Evolutionary conservation across 1,284 basidiomycete species (phyloP).

Genomic region (Malassezia restricta): DNA sequence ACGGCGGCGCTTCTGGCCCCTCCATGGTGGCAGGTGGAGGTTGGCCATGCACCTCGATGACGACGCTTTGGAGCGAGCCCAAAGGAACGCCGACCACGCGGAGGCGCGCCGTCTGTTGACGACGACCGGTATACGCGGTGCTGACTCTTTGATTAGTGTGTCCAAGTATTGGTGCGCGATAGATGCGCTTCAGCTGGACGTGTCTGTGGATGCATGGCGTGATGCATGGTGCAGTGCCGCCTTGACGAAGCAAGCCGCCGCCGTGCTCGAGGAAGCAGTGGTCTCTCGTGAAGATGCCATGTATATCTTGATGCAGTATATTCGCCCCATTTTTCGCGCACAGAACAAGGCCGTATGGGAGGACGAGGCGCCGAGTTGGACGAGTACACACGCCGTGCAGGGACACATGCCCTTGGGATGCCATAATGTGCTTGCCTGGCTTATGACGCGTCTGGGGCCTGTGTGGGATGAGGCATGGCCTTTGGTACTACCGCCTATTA

Average conservation of each 20-base stretch:
- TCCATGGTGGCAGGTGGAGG: background rate
- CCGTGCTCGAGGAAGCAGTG: background rate
- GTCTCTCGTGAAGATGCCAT: background rate
- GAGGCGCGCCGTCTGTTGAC: too few species aligned
- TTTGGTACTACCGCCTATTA: slow-evolving; percentile 8
- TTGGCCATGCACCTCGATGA: background rate
- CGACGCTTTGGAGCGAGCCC: background rate
- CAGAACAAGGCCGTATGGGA: background rate
- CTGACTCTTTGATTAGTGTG: background rate
- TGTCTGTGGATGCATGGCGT: background rate
- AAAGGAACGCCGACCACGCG: too few species aligned
- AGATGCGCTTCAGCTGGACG: background rate
- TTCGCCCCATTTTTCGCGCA: slow-evolving; percentile 7
- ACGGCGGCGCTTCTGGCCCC: background rate
- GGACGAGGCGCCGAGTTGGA: background rate
- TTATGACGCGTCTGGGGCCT: background rate
- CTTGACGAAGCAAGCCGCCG: background rate
- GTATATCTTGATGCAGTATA: slow-evolving; percentile 3
- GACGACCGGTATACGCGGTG: too few species aligned
- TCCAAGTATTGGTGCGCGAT: background rate
- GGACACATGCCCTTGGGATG: slow-evolving; percentile 3
- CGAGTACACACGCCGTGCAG: background rate
- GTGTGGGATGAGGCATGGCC: slow-evolving; percentile 12
- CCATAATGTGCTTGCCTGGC: slow-evolving; percentile 9
- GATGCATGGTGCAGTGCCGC: background rate